Conservation (phyloP, 176 grass and related monocot species). For the Ensete glaucum region DNA sequence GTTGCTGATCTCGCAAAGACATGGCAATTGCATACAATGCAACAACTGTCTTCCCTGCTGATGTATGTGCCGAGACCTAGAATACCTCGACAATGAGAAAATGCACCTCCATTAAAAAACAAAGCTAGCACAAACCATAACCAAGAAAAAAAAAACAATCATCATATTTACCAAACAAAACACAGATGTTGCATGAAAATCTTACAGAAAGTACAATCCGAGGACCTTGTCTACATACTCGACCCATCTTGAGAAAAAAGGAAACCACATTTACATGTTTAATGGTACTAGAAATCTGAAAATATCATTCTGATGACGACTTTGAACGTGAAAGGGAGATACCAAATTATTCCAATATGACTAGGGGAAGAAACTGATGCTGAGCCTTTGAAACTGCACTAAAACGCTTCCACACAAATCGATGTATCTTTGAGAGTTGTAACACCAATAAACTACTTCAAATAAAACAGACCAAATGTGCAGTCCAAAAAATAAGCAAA, state of each 20-base stretch:
- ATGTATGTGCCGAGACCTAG: slow-evolving; percentile 88
- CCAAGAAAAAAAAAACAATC: background rate
- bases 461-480: background rate
- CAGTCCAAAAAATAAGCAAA: background rate
- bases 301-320: background rate
- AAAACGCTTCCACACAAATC: background rate
- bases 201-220: background rate
- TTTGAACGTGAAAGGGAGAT: background rate
- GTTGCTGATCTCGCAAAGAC: slow-evolving; percentile 74
- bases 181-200: background rate
- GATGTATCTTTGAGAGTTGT: background rate
- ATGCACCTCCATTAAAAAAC: background rate
- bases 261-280: too few species aligned
- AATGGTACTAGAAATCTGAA: too few species aligned
- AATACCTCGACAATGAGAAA: slow-evolving; percentile 7
- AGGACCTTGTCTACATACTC: background rate
- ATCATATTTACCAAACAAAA: background rate
- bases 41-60: slow-evolving; percentile 88
- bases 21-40: slow-evolving; percentile 92
- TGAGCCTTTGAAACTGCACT: background rate
- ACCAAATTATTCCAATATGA: background rate
- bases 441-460: background rate
- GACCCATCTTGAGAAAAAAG: too few species aligned
- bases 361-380: background rate
- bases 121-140: background rate